Evolutionary conservation across 2,329 filamentous ascomycete genomes (phyloP), one percentile per base, ranked within the genome.

Genomic region (Hirsutella thompsonii): DNA sequence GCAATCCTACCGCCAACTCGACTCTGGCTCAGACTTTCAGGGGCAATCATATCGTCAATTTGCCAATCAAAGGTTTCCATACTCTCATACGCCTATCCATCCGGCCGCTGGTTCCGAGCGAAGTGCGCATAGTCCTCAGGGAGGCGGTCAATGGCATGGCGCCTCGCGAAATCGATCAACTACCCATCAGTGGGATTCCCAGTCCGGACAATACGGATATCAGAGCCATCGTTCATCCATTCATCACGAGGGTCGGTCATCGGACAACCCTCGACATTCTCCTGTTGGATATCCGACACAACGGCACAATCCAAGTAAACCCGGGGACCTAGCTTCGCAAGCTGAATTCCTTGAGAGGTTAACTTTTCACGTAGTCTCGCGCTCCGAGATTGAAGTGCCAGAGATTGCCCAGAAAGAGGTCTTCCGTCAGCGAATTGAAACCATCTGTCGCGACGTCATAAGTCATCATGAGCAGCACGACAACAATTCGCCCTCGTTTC

Each of bases 321-420:
- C 60, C 0, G 69, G 74, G 28, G 68, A 76, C 36, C 46, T 76
- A 13, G 55, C 59, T n/a, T 55, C 55, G 2, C 74, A 79, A 52
- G 58, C 62, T 9, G 54, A 55, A 14, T 52, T 71, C 13, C 62
- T 81, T 13, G 71, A 78, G 19, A 50, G 51, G 1, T 57, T 79
- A 2, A 69, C 68, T 44, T 56, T 52, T 36, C 45, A 54, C 23
- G 54, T 59, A 13, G 50, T 86, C 16, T 60, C 70, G 0, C 67
- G 64, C 32, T 74, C 76, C 1, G 76, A 81, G 48, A 87, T 90
- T 46, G 70, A 69, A 30, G 53, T 60, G 1, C 58, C 63, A 1
- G 85, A 92, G 49, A 73, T 82, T 39, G 63, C 68, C 2, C 71
- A 79, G 47, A 93, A 92, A 53, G 82, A 92, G 50, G 55, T 59